Base-by-base conservation (phyloP, 495 filamentous ascomycete genomes). In the Penicillium mononematosum region DNA sequence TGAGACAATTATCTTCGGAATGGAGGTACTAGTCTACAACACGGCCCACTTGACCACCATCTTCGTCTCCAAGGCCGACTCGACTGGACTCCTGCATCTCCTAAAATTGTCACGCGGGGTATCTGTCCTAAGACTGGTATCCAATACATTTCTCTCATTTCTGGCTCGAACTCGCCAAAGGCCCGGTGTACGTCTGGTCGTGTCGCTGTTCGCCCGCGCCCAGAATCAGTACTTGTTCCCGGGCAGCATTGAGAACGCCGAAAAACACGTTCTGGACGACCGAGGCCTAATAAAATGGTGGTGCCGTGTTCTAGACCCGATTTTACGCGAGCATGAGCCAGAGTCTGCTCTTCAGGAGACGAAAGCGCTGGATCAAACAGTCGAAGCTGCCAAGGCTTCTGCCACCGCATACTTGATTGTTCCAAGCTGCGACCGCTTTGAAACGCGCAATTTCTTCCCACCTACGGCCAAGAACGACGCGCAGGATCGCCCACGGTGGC, bases 21-120 rank as follows among this genome's bases (percentile, higher is more conserved):
- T 88, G 55, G 85, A 88, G 63, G 76, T 83, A 43, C 56, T 80
- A 49, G 74, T 88, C 56, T 88, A 88, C 68, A 81, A 88, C 20
- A 95, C 89, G 32, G 83, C 83, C 58, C 82, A 84, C 71, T 81
- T 89, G 32, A 95, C 88, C 5, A 96, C 87, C 36, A 81, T 98
- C 34, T 99, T 98, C 72, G 86, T 99, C 38, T 92, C 91, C 54
- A 99, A 99, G 74, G 94, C 94, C 47, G 94, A 99, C 72, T 96
- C 93, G 16, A 96, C 92, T 2, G 94, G 94, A 45, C 93, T 89
- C 62, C 73, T 96, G 25, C 78, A 88, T 65, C 75, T 87, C 0
- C 79, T 91, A 38, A 72, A 81, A 29, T 67, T 87, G 1, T 75
- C 79, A 45, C 81, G 81, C 17, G 82, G 82, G 5, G 81, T 86